These are phyloP conservation scores for Eucalyptus melliodora DNA, from an alignment of 345 rosid genomes.

Conservation along the genomic window DNA sequence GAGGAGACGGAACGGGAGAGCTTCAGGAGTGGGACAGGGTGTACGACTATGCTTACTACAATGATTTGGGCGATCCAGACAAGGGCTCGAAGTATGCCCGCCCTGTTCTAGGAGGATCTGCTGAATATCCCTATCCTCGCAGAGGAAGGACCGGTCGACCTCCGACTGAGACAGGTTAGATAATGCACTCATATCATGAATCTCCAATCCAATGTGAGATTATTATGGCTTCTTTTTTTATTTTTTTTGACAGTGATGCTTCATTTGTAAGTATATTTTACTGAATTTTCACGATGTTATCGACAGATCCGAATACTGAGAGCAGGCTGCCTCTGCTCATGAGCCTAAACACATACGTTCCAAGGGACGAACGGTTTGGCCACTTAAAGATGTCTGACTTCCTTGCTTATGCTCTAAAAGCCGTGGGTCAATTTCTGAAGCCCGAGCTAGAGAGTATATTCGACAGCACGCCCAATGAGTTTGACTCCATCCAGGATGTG, in stretches of 20 bases:
- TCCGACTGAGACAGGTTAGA: constrained; percentile 10
- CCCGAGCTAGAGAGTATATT: constrained; percentile 12
- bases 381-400: constrained; percentile 30
- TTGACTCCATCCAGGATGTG: constrained; percentile 21
- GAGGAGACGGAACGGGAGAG: constrained; percentile 28
- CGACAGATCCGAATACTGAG: constrained; percentile 14
- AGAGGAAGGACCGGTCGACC: constrained; percentile 34
- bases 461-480: constrained; percentile 19
- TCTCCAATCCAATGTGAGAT: neutral
- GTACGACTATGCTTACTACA: constrained; percentile 33
- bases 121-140: constrained; percentile 29
- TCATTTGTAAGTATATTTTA: neutral
- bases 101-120: constrained; percentile 33
- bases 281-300: neutral
- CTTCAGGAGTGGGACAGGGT: constrained; percentile 30
- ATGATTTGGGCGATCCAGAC: constrained; percentile 31
- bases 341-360: constrained; percentile 21
- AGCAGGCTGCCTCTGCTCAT: constrained; percentile 10
- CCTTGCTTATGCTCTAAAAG: constrained; percentile 16
- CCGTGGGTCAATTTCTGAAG: constrained; percentile 13
- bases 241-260: neutral
- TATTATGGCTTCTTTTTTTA: neutral
- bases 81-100: constrained; percentile 10
- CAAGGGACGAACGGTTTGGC: constrained; percentile 32
- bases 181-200: neutral